Percentiles rank a stretch among this genome's conserved stretches.
Evolutionary conservation across 176 grass and related monocot species (phyloP).

Genomic region (Saccharum officinarum): DNA sequence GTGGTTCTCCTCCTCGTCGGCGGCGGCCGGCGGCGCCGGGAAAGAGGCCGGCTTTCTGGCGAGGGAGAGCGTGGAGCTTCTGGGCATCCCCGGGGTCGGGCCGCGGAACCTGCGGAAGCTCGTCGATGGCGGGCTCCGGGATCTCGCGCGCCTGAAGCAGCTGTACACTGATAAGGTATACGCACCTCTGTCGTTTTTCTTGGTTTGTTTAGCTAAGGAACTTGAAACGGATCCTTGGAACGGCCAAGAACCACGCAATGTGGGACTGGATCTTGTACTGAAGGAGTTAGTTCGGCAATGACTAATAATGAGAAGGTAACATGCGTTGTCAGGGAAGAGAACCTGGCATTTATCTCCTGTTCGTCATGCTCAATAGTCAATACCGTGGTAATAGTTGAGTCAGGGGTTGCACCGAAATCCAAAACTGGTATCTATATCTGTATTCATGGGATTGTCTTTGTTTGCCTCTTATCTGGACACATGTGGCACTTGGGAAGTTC

Average conservation of each 20-base stretch:
- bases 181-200: background rate
- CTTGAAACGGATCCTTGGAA: background rate
- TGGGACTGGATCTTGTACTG: no score
- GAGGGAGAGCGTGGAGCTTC: slow-evolving; percentile 45
- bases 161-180: slow-evolving; percentile 66
- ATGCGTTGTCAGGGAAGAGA: no score
- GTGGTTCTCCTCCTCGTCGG: background rate
- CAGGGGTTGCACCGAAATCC: background rate
- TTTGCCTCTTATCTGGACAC: background rate
- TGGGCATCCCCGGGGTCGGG: slow-evolving; percentile 59
- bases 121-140: slow-evolving; percentile 57
- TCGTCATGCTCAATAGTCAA: no score
- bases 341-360: background rate
- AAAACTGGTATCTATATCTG: background rate
- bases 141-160: slow-evolving; percentile 59
- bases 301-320: background rate
- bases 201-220: background rate
- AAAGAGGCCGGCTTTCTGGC: slow-evolving; percentile 6
- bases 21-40: background rate
- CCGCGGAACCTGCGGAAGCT: slow-evolving; percentile 64
- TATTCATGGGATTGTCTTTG: background rate
- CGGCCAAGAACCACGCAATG: background rate
- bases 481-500: background rate
- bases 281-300: background rate
- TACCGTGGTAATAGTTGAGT: background rate